These are phyloP conservation scores for Silybum marianum DNA, from an alignment of 129 eudicot species.

Conservation along the genomic window DNA sequence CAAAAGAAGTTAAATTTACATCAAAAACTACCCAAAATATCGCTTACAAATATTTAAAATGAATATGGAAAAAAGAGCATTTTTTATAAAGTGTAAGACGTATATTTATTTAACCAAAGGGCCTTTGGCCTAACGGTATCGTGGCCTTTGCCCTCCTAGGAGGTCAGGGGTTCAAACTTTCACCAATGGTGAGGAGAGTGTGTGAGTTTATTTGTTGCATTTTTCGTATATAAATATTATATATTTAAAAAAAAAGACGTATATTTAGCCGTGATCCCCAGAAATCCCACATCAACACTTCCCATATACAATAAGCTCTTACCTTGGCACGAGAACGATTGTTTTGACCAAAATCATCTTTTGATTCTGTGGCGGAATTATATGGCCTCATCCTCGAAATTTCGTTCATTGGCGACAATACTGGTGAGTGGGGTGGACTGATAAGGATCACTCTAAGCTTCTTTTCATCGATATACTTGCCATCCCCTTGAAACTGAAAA, in stretches of 20 bases:
- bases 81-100: neutral
- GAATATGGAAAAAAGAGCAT: neutral
- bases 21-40: conserved; percentile 5
- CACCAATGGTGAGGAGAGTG: too few relatives aligned
- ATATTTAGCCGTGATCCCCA: neutral
- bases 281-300: conserved; percentile 1
- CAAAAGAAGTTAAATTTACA: neutral
- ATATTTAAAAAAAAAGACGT: neutral
- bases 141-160: too few relatives aligned
- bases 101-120: neutral
- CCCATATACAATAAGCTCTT: conserved; percentile 28
- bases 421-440: conserved; percentile 61
- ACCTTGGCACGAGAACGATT: conserved; percentile 35
- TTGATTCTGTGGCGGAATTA: conserved; percentile 20
- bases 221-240: too few relatives aligned
- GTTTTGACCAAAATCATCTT: conserved; percentile 30
- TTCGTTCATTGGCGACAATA: conserved; percentile 49
- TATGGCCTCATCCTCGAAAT: conserved; percentile 35
- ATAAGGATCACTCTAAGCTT: conserved; percentile 66
- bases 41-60: neutral
- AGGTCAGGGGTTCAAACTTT: too few relatives aligned
- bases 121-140: too few relatives aligned
- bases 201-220: too few relatives aligned
- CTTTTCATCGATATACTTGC: conserved; percentile 52
- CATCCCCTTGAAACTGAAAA: conserved; percentile 62